These are phyloP conservation scores for Lagenidium giganteum DNA, from an alignment of 352 stramenopile genomes.

Conservation along the genomic window DNA sequence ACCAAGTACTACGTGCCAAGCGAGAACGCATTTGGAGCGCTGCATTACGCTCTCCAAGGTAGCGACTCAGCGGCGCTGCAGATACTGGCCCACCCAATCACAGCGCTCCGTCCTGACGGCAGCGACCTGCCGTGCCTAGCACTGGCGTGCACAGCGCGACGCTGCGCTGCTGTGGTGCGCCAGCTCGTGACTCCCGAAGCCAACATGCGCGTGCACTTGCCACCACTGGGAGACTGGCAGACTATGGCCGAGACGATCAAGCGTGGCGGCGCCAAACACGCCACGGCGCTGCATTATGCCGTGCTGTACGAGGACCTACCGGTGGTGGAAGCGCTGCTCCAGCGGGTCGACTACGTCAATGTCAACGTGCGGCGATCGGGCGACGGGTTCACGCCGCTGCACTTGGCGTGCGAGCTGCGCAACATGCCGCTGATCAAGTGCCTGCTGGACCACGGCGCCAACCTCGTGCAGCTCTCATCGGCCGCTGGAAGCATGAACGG, in stretches of 20 bases:
- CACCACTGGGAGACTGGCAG: constrained; percentile 23
- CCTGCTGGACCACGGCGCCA: constrained; percentile 44
- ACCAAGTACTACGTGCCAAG: constrained; percentile 44
- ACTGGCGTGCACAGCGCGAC: constrained; percentile 44
- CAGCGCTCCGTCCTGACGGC: constrained; percentile 36
- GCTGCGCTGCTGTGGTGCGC: constrained; percentile 32
- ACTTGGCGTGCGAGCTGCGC: constrained; percentile 54
- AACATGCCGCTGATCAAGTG: constrained; percentile 43
- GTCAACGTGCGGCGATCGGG: constrained; percentile 53
- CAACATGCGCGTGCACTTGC: constrained; percentile 58
- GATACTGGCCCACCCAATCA: constrained; percentile 22
- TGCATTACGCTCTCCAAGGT: constrained; percentile 57
- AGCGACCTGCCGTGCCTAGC: constrained; percentile 51
- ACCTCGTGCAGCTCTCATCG: constrained; percentile 42
- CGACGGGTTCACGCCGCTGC: constrained; percentile 59
- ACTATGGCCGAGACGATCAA: neutral
- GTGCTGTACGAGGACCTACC: constrained; percentile 52
- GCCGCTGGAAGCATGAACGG: too few species aligned
- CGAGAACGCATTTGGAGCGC: constrained; percentile 43
- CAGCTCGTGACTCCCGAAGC: constrained; percentile 38
- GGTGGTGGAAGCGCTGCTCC: constrained; percentile 31
- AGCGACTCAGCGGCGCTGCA: constrained; percentile 30
- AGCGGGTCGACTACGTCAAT: constrained; percentile 27
- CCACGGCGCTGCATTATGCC: constrained; percentile 53
- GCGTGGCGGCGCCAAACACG: constrained; percentile 29